Evolutionary conservation across 2,329 filamentous ascomycete genomes (phyloP), one percentile per base, ranked within the genome.

Genomic region (Pseudogymnoascus sp.): DNA sequence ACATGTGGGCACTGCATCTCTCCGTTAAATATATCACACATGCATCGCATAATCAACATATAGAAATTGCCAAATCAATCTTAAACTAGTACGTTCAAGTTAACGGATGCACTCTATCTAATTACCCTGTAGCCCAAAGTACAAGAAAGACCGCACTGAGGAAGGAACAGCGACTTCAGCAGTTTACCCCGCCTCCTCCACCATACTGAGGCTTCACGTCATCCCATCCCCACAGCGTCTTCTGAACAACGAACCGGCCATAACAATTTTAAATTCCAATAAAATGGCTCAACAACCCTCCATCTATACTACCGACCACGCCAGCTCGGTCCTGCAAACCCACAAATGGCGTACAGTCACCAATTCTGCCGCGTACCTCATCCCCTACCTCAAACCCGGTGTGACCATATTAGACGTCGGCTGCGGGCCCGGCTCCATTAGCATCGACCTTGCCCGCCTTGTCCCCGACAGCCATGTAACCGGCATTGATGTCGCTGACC

Each of bases 371-470:
- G 67, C 68, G n/a, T 74, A 77, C 64, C 68, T 79, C 0, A 60
- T 79, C 0, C 74, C 75, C 0, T 67, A 74, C 58, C 70, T 80
- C 37, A 61, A 38, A 7, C 61, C 59, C 1, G 34, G 19, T 8
- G 21, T 55, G 12, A 63, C 33, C 15, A 59, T 79, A 48, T 74
- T 79, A 58, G 77, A 79, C 62, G 70, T 78, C 30, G 77, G 77
- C 58, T 78, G 76, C 66, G 77, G 77, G 0, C 75, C 77, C 0
- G 78, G 77, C 2, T 78, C 75, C 28, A 79, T 81, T 65, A 76
- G 77, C 3, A 69, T 70, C 0, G 75, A 73, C 6, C 67, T 80
- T 38, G 73, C 72, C 41, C 69, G 70, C 33, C 70, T 73, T 61
- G 74, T 74, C 2, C 70, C 71, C 2, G 48, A 73, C 5, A 77